Conservation (phyloP, 371 early-diverging fungal species). For the Syncephalastrum monosporum region DNA sequence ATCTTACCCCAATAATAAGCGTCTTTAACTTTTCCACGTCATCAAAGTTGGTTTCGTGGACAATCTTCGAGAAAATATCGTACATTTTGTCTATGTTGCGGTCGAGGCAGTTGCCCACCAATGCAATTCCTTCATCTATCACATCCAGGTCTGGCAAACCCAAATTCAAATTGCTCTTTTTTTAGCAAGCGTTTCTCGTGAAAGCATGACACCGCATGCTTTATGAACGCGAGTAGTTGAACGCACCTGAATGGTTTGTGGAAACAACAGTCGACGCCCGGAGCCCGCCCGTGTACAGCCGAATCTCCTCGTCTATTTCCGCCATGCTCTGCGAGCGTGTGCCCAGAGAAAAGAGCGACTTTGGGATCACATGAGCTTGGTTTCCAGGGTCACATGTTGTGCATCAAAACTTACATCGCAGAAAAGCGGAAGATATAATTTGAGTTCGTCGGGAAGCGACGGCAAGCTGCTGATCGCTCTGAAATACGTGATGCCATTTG, state of each 20-base stretch:
- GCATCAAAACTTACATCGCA: slow-evolving; percentile 52
- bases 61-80: slow-evolving; percentile 63
- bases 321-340: slow-evolving; percentile 74
- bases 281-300: slow-evolving; percentile 86
- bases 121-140: slow-evolving; percentile 57
- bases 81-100: slow-evolving; percentile 78
- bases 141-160: slow-evolving; percentile 42
- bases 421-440: slow-evolving; percentile 79
- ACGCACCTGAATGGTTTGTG: slow-evolving; percentile 61
- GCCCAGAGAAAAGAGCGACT: slow-evolving; percentile 83
- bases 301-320: slow-evolving; percentile 86
- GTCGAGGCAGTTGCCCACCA: slow-evolving; percentile 71
- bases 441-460: slow-evolving; percentile 63
- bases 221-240: background rate
- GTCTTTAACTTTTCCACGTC: slow-evolving; percentile 73
- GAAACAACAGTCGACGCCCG: slow-evolving; percentile 64
- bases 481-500: slow-evolving; percentile 94
- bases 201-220: background rate
- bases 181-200: background rate
- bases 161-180: background rate
- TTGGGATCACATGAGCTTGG: slow-evolving; percentile 1
- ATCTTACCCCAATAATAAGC: slow-evolving; percentile 68
- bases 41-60: slow-evolving; percentile 76
- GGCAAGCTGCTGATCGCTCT: slow-evolving; percentile 65
- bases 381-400: background rate